These are phyloP conservation scores for Anacardium occidentale DNA, from an alignment of 345 rosid genomes.

Conservation along the genomic window DNA sequence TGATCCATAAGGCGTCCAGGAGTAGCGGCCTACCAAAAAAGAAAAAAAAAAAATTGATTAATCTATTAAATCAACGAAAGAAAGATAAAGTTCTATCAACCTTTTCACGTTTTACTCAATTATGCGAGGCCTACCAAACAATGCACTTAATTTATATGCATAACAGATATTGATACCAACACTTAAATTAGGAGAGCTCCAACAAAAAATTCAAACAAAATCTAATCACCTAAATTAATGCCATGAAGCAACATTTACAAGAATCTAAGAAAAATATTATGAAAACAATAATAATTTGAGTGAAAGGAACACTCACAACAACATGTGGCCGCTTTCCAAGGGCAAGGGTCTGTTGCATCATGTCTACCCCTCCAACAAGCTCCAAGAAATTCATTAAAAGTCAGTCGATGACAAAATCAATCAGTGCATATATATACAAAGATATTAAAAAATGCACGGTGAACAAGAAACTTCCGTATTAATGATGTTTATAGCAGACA, in stretches of 20 bases:
- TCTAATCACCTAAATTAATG: neutral
- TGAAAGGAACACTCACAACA: constrained; percentile 46
- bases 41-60: neutral
- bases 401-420: neutral
- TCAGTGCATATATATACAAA: too few relatives aligned
- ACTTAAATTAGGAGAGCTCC: neutral
- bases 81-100: constrained; percentile 1
- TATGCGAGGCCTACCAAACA: neutral
- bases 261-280: neutral
- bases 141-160: neutral
- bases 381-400: constrained; percentile 21
- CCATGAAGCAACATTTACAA: neutral
- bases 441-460: neutral
- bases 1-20: constrained; percentile 97
- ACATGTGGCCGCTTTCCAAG: constrained; percentile 85
- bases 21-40: constrained; percentile 66
- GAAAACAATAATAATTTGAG: neutral
- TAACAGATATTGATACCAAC: neutral
- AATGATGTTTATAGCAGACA: neutral
- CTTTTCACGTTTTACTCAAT: constrained; percentile 8
- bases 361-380: constrained; percentile 98
- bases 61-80: constrained; percentile 7
- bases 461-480: constrained; percentile 2
- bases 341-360: constrained; percentile 71
- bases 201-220: neutral